phyloP scores from a whole-genome alignment of 192 early-diverging fungal genomes.

The Coemansia sp. region DNA sequence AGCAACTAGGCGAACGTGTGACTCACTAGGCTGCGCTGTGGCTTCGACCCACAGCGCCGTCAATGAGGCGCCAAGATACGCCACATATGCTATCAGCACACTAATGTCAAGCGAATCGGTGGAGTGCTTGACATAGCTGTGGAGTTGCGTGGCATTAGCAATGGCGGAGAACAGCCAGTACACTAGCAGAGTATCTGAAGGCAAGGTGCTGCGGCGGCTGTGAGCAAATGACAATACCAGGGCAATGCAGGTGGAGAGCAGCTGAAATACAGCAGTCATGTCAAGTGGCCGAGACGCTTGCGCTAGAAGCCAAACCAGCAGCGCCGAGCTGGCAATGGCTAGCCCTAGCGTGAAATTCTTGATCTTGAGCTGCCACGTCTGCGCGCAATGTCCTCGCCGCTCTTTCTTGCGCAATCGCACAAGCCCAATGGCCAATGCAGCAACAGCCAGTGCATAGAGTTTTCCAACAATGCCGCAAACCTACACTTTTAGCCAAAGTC shows the following conservation, averaged over 20 bases:
- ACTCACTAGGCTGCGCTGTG: neutral
- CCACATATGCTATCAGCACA: neutral
- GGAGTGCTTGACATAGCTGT: neutral
- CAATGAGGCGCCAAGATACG: neutral
- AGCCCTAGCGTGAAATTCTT: neutral
- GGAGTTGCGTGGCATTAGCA: neutral
- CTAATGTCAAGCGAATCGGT: neutral
- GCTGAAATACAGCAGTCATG: neutral
- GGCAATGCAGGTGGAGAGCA: neutral
- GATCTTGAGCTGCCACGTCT: neutral
- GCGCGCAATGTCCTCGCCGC: neutral
- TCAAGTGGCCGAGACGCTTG: neutral
- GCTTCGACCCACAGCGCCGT: neutral
- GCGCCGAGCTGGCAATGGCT: neutral
- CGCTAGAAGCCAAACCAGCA: neutral
- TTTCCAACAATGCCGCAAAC: neutral
- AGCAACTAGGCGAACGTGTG: neutral
- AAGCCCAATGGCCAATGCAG: neutral
- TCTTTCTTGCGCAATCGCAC: neutral
- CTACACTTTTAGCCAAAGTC: neutral
- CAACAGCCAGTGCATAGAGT: neutral
- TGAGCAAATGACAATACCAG: conserved; percentile 4
- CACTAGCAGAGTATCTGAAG: conserved; percentile 16
- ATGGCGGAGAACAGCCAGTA: conserved; percentile 17
- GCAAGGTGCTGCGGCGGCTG: neutral